phyloP scores from a whole-genome alignment of 75 land plant species.

The Picea sitchensis region DNA sequence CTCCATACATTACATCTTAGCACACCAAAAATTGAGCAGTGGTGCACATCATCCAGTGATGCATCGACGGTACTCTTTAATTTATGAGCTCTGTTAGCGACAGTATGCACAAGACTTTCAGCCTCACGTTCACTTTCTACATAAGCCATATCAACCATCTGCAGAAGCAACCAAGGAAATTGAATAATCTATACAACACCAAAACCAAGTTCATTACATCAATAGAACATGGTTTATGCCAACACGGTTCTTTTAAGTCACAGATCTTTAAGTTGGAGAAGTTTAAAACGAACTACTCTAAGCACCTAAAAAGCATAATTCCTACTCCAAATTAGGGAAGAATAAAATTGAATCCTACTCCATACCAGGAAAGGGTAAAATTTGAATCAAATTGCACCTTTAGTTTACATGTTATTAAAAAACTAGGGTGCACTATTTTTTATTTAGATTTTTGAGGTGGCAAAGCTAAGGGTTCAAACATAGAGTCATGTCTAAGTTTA shows the following conservation, averaged over 20 bases:
- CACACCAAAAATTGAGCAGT: not conserved
- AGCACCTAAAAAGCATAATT: not conserved
- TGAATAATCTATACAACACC: not conserved
- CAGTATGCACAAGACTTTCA: not conserved
- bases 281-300: not conserved
- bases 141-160: slow-evolving; percentile 1
- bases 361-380: too few species aligned
- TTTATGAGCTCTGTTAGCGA: not conserved
- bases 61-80: not conserved
- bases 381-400: too few species aligned
- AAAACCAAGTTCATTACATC: not conserved
- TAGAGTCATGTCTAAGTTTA: too few species aligned
- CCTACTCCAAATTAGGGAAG: not conserved
- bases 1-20: slow-evolving; percentile 6
- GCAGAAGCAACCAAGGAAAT: not conserved
- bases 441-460: too few species aligned
- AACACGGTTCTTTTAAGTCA: not conserved
- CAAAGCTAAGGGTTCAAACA: too few species aligned
- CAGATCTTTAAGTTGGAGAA: not conserved
- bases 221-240: not conserved
- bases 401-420: too few species aligned
- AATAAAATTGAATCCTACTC: too few species aligned
- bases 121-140: slow-evolving; percentile 1
- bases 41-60: not conserved
- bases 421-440: too few species aligned